Conservation (phyloP, 78 protist species). For the Dictyostelium firmibasis region DNA sequence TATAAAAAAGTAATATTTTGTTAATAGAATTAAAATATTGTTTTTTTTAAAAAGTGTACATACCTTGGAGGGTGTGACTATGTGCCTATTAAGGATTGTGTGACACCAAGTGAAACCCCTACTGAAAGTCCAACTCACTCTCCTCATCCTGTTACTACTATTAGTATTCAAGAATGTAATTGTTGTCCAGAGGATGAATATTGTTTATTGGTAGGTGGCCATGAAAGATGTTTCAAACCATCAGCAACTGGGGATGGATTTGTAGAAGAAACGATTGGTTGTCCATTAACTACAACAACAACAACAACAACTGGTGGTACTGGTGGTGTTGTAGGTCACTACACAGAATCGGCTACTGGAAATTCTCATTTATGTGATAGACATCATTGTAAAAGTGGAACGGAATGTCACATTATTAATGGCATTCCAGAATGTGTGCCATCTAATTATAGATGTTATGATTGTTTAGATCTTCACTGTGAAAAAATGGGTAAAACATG, state of each 20-base stretch:
- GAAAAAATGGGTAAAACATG: background rate
- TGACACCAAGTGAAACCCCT: background rate
- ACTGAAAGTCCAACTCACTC: background rate
- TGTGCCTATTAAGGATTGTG: background rate
- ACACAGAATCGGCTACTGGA: background rate
- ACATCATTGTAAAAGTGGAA: background rate
- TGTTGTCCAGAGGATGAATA: background rate
- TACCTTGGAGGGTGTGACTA: background rate
- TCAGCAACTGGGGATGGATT: background rate
- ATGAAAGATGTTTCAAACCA: background rate
- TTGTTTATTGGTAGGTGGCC: background rate
- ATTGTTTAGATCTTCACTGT: constrained; percentile 1
- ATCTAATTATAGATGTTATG: background rate
- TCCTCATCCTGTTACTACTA: background rate
- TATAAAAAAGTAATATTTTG: too few species aligned
- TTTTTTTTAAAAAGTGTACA: background rate
- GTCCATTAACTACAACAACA: background rate
- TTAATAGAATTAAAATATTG: too few species aligned
- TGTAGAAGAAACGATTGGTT: background rate
- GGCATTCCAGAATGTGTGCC: background rate
- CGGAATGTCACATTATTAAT: background rate
- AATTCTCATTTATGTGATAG: background rate
- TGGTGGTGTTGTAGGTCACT: background rate
- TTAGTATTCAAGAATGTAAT: background rate
- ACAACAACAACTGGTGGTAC: background rate